Percentiles rank a stretch among this genome's conserved stretches.
phyloP scores from a whole-genome alignment of 345 rosid genomes.

The Populus simonii region DNA sequence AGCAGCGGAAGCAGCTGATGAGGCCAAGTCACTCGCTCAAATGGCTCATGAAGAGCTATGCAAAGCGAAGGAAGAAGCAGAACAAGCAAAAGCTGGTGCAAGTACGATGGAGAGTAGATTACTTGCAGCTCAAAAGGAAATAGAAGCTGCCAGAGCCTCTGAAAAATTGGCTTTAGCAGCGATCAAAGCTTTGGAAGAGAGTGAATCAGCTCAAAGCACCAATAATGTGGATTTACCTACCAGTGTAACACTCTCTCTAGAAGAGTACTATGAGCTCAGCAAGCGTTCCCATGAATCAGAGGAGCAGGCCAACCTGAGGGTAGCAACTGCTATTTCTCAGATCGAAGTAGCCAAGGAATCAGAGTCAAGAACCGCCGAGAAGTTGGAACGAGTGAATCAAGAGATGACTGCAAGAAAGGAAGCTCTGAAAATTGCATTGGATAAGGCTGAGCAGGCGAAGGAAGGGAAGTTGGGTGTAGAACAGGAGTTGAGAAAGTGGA shows the following conservation, averaged over 20 bases:
- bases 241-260: slow-evolving; percentile 66
- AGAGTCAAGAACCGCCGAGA: slow-evolving; percentile 49
- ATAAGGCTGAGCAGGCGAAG: slow-evolving; percentile 85
- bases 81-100: slow-evolving; percentile 78
- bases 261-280: slow-evolving; percentile 88
- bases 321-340: slow-evolving; percentile 65
- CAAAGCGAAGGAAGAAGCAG: slow-evolving; percentile 73
- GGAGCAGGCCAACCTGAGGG: slow-evolving; percentile 66
- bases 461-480: slow-evolving; percentile 79
- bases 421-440: slow-evolving; percentile 53
- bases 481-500: slow-evolving; percentile 86
- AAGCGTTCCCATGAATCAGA: slow-evolving; percentile 74
- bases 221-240: slow-evolving; percentile 41
- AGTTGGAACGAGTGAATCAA: slow-evolving; percentile 57
- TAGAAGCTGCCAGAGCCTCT: slow-evolving; percentile 80
- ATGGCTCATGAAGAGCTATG: slow-evolving; percentile 67
- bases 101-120: slow-evolving; percentile 68
- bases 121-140: slow-evolving; percentile 73
- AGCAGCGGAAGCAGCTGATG: slow-evolving; percentile 75
- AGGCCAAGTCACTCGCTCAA: slow-evolving; percentile 65
- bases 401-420: slow-evolving; percentile 60
- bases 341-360: slow-evolving; percentile 72
- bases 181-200: slow-evolving; percentile 80
- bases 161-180: slow-evolving; percentile 82
- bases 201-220: slow-evolving; percentile 48